These are phyloP conservation scores for Selaginella moellendorffii DNA, from an alignment of 75 land plant species.

Conservation along the genomic window DNA sequence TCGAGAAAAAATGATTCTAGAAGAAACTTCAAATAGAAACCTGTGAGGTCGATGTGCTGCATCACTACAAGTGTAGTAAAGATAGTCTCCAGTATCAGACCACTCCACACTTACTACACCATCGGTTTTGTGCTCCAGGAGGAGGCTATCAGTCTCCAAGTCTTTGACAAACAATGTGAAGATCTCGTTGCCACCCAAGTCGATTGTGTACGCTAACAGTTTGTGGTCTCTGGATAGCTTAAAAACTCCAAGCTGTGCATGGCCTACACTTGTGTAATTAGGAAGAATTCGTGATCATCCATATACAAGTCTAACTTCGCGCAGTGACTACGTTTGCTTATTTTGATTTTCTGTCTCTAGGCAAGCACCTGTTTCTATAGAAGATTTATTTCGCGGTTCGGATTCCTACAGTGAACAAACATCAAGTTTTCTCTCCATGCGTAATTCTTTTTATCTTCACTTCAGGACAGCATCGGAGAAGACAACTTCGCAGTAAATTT, in stretches of 20 bases:
- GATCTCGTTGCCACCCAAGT: conserved; percentile 45
- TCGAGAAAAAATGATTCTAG: background rate
- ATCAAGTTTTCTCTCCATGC: no score
- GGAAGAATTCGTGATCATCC: no score
- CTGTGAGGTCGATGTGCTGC: no score
- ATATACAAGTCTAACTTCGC: no score
- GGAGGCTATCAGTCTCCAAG: conserved; percentile 27
- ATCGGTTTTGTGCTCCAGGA: conserved; percentile 24
- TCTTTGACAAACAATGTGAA: conserved; percentile 71
- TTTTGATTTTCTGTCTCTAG: no score
- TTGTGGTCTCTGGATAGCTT: conserved; percentile 75
- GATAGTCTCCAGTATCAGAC: conserved; percentile 37
- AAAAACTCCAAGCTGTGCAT: conserved; percentile 83
- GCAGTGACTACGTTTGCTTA: no score
- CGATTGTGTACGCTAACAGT: conserved; percentile 83
- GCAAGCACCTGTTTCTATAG: no score
- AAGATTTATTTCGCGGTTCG: no score
- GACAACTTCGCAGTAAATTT: no score
- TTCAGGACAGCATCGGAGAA: no score
- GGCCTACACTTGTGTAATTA: conserved; percentile 35
- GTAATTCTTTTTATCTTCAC: no score
- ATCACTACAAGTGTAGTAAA: conserved; percentile 60
- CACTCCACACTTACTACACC: conserved; percentile 93
- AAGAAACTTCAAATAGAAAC: conserved; percentile 30
- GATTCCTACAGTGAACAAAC: no score